These are phyloP conservation scores for Parachlorella kessleri DNA, from an alignment of 139 green algal genomes.

Conservation along the genomic window DNA sequence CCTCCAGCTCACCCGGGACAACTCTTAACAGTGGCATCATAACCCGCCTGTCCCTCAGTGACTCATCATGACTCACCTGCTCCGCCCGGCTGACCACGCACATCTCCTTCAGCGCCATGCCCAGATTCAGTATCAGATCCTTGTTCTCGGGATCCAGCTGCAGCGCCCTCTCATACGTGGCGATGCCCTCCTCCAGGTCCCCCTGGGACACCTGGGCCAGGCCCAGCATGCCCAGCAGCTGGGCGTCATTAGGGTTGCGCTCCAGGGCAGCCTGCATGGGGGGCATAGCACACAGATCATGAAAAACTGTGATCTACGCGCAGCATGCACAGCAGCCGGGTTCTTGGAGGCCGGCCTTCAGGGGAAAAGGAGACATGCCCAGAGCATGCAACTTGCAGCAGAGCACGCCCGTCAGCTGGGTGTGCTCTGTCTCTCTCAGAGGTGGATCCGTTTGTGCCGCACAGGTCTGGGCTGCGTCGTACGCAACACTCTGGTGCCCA, in stretches of 20 bases:
- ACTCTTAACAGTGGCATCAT: no score
- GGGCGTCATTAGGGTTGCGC: conserved; percentile 49
- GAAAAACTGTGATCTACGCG: neutral
- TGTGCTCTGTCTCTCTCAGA: no score
- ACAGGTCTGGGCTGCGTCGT: no score
- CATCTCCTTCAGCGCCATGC: conserved; percentile 66
- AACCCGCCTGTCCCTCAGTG: no score
- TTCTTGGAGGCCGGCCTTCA: no score
- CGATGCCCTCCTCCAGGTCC: conserved; percentile 71
- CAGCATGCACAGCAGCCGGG: neutral
- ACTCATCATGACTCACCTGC: conserved; percentile 3
- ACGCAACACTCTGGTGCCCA: no score
- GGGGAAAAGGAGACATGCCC: no score
- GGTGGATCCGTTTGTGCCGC: no score
- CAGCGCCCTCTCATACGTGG: conserved; percentile 66
- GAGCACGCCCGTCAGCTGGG: no score
- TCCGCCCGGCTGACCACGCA: conserved; percentile 38
- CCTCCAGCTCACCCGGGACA: no score
- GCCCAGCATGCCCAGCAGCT: conserved; percentile 71
- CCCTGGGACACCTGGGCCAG: conserved; percentile 65
- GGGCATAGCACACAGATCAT: neutral
- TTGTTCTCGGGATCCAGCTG: conserved; percentile 54
- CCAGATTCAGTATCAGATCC: conserved; percentile 82
- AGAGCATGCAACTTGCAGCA: no score
- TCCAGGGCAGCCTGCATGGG: conserved; percentile 48